Evolutionary conservation across 495 filamentous ascomycete genomes (phyloP), one percentile per base, ranked within the genome.

Genomic region (Xylaria venustula): DNA sequence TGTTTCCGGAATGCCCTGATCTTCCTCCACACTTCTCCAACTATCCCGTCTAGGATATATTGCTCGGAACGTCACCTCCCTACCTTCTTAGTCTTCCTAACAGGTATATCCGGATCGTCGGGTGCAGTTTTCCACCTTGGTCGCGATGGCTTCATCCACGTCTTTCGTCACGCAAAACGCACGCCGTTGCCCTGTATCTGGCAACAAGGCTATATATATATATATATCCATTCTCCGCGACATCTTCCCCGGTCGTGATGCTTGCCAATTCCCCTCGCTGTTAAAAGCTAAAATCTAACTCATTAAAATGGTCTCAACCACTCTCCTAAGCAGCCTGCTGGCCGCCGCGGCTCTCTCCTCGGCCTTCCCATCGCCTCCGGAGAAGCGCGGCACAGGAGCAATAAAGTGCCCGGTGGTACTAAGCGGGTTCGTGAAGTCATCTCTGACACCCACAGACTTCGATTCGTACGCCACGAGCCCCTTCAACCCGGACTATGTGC

Each of bases 401-500:
- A 64, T 76, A 58, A 76, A 77, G 48, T 82, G 79, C 58, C 77
- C 77, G 15, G 56, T 80, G 36, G 63, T 77, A 26, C 76, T 81
- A 55, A 77, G 71, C 71, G 79, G 78, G n/a, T 73, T 74, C 61
- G 67, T 79, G 41, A 64, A 70, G 49, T 60, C 64, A 1, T 60
- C 67, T 15, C 28, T 67, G 15, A 52, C 56, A 14, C 67, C 65
- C 1, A 62, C 69, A 57, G 77, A 80, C 64, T 80, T 80, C 56
- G 77, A 80, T 68, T 70, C 66, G 44, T 65, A 68, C 64, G 58
- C 60, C 45, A 77, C 72, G 48, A 74, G 70, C 49, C 67, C 69
- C 30, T 80, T 80, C 71, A 76, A 78, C 65, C 71, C 77, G 14
- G 77, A 79, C 56, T 79, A 79, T 64, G 68, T 78, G 63, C 80